phyloP scores from a whole-genome alignment of 1,139 yeast species.

The Yamadazyma taylorii region DNA sequence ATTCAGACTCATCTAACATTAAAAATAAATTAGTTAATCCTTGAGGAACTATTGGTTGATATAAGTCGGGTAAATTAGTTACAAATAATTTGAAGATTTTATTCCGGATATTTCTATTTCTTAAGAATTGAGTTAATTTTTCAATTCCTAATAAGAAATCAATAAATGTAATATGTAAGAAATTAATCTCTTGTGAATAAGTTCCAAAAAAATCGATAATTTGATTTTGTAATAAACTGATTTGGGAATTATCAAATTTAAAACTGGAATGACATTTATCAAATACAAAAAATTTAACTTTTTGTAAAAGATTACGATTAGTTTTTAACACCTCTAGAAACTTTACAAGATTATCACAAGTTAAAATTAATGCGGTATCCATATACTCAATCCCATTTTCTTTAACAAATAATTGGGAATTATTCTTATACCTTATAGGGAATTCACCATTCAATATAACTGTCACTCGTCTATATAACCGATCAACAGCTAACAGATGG shows the following conservation, averaged over 20 bases:
- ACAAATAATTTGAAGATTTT: slow-evolving; percentile 35
- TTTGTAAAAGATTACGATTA: slow-evolving; percentile 22
- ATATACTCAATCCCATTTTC: slow-evolving; percentile 33
- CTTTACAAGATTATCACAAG: slow-evolving; percentile 18
- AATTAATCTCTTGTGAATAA: slow-evolving; percentile 26
- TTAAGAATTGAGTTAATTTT: slow-evolving; percentile 27
- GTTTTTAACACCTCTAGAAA: slow-evolving; percentile 22
- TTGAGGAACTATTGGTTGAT: slow-evolving; percentile 28
- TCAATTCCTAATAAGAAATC: slow-evolving; percentile 29
- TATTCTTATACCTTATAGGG: slow-evolving; percentile 23
- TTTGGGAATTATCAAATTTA: slow-evolving; percentile 22
- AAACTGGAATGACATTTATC: slow-evolving; percentile 31
- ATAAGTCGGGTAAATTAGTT: slow-evolving; percentile 24
- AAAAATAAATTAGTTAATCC: slow-evolving; percentile 33
- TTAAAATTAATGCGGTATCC: slow-evolving; percentile 33
- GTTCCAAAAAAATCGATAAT: slow-evolving; percentile 31
- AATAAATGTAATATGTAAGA: slow-evolving; percentile 36
- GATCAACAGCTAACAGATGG: slow-evolving; percentile 23
- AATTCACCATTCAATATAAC: slow-evolving; percentile 32
- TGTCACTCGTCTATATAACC: slow-evolving; percentile 33
- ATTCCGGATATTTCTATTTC: slow-evolving; percentile 26
- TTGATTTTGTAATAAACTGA: slow-evolving; percentile 12
- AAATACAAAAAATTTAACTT: slow-evolving; percentile 33
- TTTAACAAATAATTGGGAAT: slow-evolving; percentile 20
- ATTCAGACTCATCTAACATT: slow-evolving; percentile 33